Evolutionary conservation across 169 alveolate genomes (phyloP).

Genomic region (Plasmodium knowlesi): DNA sequence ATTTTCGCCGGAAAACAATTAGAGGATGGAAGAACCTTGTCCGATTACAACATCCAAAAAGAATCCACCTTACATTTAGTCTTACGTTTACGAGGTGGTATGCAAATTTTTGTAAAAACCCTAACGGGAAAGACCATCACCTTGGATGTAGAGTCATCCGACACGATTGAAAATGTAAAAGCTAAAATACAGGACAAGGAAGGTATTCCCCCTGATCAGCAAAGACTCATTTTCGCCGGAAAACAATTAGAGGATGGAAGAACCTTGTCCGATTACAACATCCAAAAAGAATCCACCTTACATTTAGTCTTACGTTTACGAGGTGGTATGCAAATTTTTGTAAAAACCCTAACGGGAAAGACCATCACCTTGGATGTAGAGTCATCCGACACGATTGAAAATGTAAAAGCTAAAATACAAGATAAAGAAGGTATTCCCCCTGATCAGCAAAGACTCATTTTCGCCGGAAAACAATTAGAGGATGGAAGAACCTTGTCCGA

Average conservation of each 20-base stretch:
- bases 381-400: slow-evolving; percentile 97
- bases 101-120: too few species aligned
- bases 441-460: slow-evolving; percentile 98
- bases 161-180: too few species aligned
- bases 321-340: too few species aligned
- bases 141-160: too few species aligned
- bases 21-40: slow-evolving; percentile 97
- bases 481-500: too few species aligned
- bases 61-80: slow-evolving; percentile 88
- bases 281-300: slow-evolving; percentile 84
- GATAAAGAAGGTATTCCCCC: slow-evolving; percentile 99
- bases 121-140: too few species aligned
- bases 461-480: slow-evolving; percentile 93
- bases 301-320: slow-evolving; percentile 84
- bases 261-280: slow-evolving; percentile 85
- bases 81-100: slow-evolving; percentile 78
- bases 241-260: slow-evolving; percentile 99
- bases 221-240: too few species aligned
- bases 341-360: too few species aligned
- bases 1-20: slow-evolving; percentile 98
- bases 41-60: slow-evolving; percentile 79
- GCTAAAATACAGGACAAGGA: too few species aligned
- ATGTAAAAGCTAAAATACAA: slow-evolving; percentile 97
- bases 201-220: too few species aligned
- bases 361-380: slow-evolving; percentile 96